Percentiles rank a stretch among this genome's conserved stretches.
phyloP scores from a whole-genome alignment of 768 basidiomycete species.

The Mycena galopus region DNA sequence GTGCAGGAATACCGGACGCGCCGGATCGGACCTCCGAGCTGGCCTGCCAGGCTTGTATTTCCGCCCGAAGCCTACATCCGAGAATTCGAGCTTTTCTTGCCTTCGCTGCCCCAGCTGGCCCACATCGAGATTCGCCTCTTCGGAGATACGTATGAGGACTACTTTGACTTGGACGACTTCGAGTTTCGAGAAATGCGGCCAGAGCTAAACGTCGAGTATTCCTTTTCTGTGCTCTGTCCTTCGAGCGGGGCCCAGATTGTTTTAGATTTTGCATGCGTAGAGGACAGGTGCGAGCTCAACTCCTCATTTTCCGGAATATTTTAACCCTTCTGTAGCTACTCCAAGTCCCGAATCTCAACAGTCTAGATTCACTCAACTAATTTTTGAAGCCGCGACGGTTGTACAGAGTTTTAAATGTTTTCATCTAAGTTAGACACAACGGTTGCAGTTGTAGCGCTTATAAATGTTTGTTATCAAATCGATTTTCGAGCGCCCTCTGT shows the following conservation, averaged over 20 bases:
- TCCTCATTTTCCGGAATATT: background rate
- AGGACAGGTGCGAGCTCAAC: background rate
- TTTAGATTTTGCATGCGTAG: background rate
- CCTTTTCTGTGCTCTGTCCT: background rate
- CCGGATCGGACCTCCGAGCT: background rate
- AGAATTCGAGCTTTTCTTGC: background rate
- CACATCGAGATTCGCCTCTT: conserved; percentile 1
- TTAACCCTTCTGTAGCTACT: too few relatives aligned
- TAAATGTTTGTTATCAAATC: too few relatives aligned
- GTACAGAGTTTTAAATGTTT: too few relatives aligned
- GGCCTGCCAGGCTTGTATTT: background rate
- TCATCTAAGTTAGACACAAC: too few relatives aligned
- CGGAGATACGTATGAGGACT: background rate
- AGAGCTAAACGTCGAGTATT: background rate
- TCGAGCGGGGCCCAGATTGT: background rate
- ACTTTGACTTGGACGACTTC: background rate
- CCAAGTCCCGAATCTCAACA: too few relatives aligned
- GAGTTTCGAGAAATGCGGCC: background rate
- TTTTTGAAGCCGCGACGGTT: too few relatives aligned
- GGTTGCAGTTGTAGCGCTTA: too few relatives aligned
- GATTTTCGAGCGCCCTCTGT: too few relatives aligned
- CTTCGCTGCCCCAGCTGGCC: background rate
- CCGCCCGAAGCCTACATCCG: background rate
- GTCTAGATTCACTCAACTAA: too few relatives aligned
- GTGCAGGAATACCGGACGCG: background rate